Evolutionary conservation across 345 rosid genomes (phyloP), one percentile per base, ranked within the genome.

Genomic region (Balakata baccata): DNA sequence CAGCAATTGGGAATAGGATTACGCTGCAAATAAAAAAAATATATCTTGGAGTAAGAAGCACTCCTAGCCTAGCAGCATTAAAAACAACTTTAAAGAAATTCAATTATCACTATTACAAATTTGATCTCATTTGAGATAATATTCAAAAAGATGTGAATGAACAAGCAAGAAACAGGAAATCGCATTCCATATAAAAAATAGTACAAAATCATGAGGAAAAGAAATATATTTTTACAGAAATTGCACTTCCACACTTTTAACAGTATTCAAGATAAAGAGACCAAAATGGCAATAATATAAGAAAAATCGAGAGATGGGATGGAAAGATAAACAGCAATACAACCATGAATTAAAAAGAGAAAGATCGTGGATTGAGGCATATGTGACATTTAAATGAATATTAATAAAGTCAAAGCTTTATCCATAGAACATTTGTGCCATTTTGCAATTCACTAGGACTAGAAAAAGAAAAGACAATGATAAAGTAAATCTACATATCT

Each of bases 1-100:
- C 84, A 0, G 97, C 96, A 75, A 96, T 91, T 25, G 98, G 99
- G 75, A 96, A 88, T 68, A 96, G 82, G 84, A 96, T 96, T 71
- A 93, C 99, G 78, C 99, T 95, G 92, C 88, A 88, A 73, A 79
- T 13, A 14, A 39, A 37, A 37, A 13, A 41, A 86, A 70, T 77
- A 80, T 37, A 64, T 39, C 41, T 20, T 66, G 56, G 80, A 77
- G 64, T 71, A 41, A 83, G 85, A 45, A 75, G 63, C 64, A 61
- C 45, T 16, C 38, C 50, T 67, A 25, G 56, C 38, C 50, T 67
- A 25, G 56, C 52, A 68, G 78, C 74, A 74, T 63, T 49, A 18
- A 64, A 25, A 54, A 60, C 45, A 63, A 61, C 61, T n/a, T 34
- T 43, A 2, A 80, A 70, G 66, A 45, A 51, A 51, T n/a, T 62